phyloP scores from a whole-genome alignment of 768 basidiomycete genomes.

The Agaricus blazei region DNA sequence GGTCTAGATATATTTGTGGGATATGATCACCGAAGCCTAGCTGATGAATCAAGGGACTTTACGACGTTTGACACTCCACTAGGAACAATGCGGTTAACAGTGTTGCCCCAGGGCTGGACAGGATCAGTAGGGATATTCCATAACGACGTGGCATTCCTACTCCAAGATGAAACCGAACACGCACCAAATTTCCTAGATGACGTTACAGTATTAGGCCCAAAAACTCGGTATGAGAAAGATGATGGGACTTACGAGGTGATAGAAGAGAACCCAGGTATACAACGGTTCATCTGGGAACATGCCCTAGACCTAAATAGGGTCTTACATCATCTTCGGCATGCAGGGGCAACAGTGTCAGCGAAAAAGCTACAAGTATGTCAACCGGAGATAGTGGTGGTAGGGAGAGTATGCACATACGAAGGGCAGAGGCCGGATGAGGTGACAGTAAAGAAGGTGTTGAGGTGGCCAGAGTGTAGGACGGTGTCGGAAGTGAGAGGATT shows the following conservation, averaged over 20 bases:
- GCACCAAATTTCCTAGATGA: constrained; percentile 26
- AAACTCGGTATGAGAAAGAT: constrained; percentile 21
- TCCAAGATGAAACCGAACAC: constrained; percentile 23
- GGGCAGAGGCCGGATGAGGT: constrained; percentile 21
- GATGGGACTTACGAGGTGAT: constrained; percentile 18
- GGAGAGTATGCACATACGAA: constrained; percentile 20
- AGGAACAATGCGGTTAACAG: constrained; percentile 25
- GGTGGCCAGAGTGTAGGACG: constrained; percentile 19
- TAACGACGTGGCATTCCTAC: constrained; percentile 24
- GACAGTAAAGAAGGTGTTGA: constrained; percentile 14
- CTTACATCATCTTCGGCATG: constrained; percentile 23
- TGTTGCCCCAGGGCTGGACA: constrained; percentile 34
- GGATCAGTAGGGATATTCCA: constrained; percentile 30
- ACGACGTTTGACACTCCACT: constrained; percentile 36
- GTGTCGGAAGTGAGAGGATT: constrained; percentile 22
- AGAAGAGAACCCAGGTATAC: constrained; percentile 22
- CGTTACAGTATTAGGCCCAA: constrained; percentile 24
- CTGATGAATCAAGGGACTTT: constrained; percentile 20
- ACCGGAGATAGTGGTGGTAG: constrained; percentile 16
- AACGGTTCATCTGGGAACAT: constrained; percentile 35
- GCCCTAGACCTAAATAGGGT: constrained; percentile 24
- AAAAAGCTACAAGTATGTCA: constrained; percentile 24
- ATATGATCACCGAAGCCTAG: constrained; percentile 26
- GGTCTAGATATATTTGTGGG: constrained; percentile 29
- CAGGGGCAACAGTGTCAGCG: constrained; percentile 28